phyloP scores from a whole-genome alignment of 139 green algal genomes.

The Axilococcus clingmanii region DNA sequence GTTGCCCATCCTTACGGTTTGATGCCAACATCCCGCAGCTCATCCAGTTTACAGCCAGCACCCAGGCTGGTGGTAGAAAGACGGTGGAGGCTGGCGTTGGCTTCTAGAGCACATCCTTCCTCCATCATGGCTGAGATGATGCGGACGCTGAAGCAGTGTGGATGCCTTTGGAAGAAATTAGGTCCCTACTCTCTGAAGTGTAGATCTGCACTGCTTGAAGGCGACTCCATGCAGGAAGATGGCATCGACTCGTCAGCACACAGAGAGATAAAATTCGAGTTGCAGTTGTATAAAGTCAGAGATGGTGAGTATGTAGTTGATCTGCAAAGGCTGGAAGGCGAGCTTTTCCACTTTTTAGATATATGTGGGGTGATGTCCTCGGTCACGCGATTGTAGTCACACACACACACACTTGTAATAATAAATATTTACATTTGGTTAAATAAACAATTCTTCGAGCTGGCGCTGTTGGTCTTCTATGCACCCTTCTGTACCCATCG shows the following conservation, averaged over 20 bases:
- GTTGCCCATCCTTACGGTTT: not conserved
- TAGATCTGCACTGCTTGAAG: conserved; percentile 36
- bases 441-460: not conserved
- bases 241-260: conserved; percentile 1
- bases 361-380: not conserved
- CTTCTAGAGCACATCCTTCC: conserved; percentile 60
- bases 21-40: conserved; percentile 9
- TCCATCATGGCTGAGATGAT: conserved; percentile 74
- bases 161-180: conserved; percentile 86
- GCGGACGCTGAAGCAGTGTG: conserved; percentile 32
- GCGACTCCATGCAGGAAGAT: not conserved
- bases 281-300: conserved; percentile 89
- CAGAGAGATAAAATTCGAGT: conserved; percentile 77
- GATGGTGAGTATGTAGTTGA: conserved; percentile 94
- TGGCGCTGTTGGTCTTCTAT: not conserved
- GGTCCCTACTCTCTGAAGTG: conserved; percentile 91
- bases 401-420: not conserved
- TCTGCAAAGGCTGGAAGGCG: conserved; percentile 52
- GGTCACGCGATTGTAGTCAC: not conserved
- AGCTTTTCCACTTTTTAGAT: conserved; percentile 1
- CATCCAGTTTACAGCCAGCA: conserved; percentile 12
- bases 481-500: not conserved
- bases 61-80: conserved; percentile 76
- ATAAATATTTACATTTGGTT: conserved; percentile 4
- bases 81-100: conserved; percentile 71